These are phyloP conservation scores for Fragilaria crotonensis DNA, from an alignment of 108 stramenopile genomes.

Conservation along the genomic window DNA sequence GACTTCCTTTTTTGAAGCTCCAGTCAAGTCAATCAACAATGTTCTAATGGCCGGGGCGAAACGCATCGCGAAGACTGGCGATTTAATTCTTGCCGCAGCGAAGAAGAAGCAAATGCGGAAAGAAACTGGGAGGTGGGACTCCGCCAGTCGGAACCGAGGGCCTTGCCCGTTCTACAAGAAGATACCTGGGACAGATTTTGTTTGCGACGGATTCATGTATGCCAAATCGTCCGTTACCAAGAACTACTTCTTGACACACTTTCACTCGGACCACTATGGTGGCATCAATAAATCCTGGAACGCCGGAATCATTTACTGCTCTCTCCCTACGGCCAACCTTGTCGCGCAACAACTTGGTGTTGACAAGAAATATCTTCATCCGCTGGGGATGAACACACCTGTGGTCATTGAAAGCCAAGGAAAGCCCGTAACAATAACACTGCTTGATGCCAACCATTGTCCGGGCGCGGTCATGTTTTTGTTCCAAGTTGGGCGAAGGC, in stretches of 20 bases:
- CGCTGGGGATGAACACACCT: conserved; percentile 57
- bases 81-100: conserved; percentile 8
- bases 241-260: conserved; percentile 78
- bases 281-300: conserved; percentile 57
- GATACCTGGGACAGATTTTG: conserved; percentile 77
- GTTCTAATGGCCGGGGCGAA: conserved; percentile 40
- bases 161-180: conserved; percentile 67
- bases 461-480: conserved; percentile 88
- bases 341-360: conserved; percentile 48
- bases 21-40: conserved; percentile 23
- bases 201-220: conserved; percentile 62
- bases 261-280: conserved; percentile 68
- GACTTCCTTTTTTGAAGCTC: conserved; percentile 23
- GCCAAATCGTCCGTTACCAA: conserved; percentile 48
- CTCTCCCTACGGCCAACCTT: conserved; percentile 53
- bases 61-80: conserved; percentile 26
- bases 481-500: conserved; percentile 56
- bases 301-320: conserved; percentile 66
- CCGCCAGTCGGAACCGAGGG: not conserved
- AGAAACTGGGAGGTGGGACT: conserved; percentile 3
- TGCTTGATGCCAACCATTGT: conserved; percentile 75
- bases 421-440: conserved; percentile 50
- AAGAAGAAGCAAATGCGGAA: not conserved
- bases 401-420: conserved; percentile 45
- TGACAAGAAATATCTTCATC: conserved; percentile 47